Base-by-base conservation (phyloP, 768 basidiomycete species). In the Tylopilus sp. region DNA sequence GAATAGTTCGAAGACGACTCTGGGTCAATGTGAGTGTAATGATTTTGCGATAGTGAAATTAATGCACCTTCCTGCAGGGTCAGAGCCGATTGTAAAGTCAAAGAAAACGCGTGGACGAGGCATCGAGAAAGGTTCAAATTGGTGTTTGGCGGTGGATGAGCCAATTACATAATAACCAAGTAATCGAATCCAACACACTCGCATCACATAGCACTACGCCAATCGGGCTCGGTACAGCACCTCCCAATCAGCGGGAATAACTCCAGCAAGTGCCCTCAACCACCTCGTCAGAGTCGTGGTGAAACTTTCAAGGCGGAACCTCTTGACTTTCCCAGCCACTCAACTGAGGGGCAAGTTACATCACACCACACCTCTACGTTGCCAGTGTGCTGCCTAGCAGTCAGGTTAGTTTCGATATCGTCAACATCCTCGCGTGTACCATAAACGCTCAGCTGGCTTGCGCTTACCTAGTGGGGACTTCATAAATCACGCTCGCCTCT, bases 1-100 rank as follows among this genome's bases (percentile, higher is more conserved):
- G 74, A 79, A 91, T 12, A 95, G 74, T 67, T 94, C 92, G 48
- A 89, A 86, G 47, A 87, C 74, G 37, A 89, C 76, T 57, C 87
- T 89, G 63, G 0, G 45, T 44, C 24, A 56, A 46, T 53, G 25
- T 53, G 33, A 64, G 56, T 19, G 33, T 55, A 48, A 40, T 48
- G 30, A 34, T 53, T n/a, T 44, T 17, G n/a, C 10, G 24, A 6
- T 51, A 14, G 43, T 41, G 52, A 25, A 43, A 14, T 25, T 24
- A 6, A 9, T 73, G 19, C 48, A 82, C 86, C 88, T 78, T 63
- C 87, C 87, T 10, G 74, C 62, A 25, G 76, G 73, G 24, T 76
- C 65, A 54, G 71, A 67, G 52, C 77, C 80, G 46, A 84, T 65
- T 17, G 78, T 65, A 63, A 89, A 76, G 63, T 90, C 86, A 50